Base-by-base conservation (phyloP, 306 rosid genomes). In the Cyclanthera cordifolia region DNA sequence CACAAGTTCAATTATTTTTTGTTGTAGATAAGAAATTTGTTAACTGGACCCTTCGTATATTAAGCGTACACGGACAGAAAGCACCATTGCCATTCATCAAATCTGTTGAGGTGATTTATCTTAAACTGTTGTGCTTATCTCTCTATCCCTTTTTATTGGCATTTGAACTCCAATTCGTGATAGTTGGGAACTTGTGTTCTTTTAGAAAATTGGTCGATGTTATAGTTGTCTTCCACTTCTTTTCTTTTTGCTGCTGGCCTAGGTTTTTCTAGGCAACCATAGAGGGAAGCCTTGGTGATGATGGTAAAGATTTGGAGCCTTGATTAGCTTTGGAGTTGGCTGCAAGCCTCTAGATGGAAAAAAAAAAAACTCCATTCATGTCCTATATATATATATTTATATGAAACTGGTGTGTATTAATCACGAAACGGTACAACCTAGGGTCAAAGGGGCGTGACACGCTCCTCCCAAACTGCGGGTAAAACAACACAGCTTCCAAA, bases 1-100 rank as follows among this genome's bases (percentile, higher is more conserved):
- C 11, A 14, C 12, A 27, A 25, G 20, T 6, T 56, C 41, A 24
- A 14, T 41, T 20, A 19, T 47, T 68, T 16, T 34, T 50, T 64
- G 43, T 75, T 73, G 51, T 94, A 93, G 96, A 93, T 85, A 79
- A 82, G 82, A 86, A 76, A 78, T 82, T 80, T 78, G 94, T 90
- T 76, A 90, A 87, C 82, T 93, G 96, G 99, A 87, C 84, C 60
- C 95, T 93, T 78, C 95, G 94, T 54, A 67, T 93, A 41, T 85
- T 84, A 54, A 89, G 99, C 73, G 79, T 79, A 51, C 96, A 93
- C 73, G 89, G 89, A 60, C 87, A 63, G 59, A 90, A 85, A 82
- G 95, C 99, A 66, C 75, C 87, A 60, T 79, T 93, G 77, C 86
- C 96, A 15, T 93, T 89, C 85, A 68, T 93, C 61, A 75, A 83